A percentile compares a stretch with the other conserved stretches of the same genome.
These are phyloP conservation scores for Colletotrichum sp. DNA, from an alignment of 2,329 filamentous ascomycete genomes.

Conservation along the genomic window DNA sequence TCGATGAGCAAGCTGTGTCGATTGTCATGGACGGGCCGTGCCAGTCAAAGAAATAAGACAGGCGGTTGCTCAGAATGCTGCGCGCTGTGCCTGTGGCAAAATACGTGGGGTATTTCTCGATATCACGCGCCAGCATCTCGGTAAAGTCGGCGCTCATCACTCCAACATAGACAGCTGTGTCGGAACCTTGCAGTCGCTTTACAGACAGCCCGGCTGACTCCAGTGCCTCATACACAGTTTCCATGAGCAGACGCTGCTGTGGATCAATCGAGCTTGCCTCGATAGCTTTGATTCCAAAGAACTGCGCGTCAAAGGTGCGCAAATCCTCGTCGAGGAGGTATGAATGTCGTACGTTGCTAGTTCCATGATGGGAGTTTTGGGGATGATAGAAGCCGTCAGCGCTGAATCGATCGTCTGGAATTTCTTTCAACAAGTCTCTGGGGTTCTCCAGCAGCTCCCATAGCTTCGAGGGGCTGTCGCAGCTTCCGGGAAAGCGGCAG, in stretches of 20 bases:
- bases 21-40: slow-evolving; percentile 44
- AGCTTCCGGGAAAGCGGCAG: slow-evolving; percentile 4
- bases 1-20: slow-evolving; percentile 51
- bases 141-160: slow-evolving; percentile 32
- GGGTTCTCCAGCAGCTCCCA: neutral
- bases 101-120: slow-evolving; percentile 26
- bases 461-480: neutral
- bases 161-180: slow-evolving; percentile 37
- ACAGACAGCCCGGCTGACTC: slow-evolving; percentile 36
- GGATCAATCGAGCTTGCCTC: slow-evolving; percentile 40
- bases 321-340: slow-evolving; percentile 26
- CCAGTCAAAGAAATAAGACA: slow-evolving; percentile 46
- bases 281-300: slow-evolving; percentile 35
- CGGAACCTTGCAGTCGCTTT: slow-evolving; percentile 27
- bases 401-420: slow-evolving; percentile 28
- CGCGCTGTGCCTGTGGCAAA: slow-evolving; percentile 34
- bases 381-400: neutral
- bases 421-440: slow-evolving; percentile 24
- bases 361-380: neutral
- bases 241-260: slow-evolving; percentile 34
- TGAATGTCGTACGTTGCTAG: slow-evolving; percentile 23
- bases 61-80: slow-evolving; percentile 41
- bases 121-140: slow-evolving; percentile 23
- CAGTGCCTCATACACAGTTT: slow-evolving; percentile 38
- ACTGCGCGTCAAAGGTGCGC: slow-evolving; percentile 26